These are phyloP conservation scores for Kwoniella sp. DNA, from an alignment of 768 basidiomycete species.

Conservation along the genomic window DNA sequence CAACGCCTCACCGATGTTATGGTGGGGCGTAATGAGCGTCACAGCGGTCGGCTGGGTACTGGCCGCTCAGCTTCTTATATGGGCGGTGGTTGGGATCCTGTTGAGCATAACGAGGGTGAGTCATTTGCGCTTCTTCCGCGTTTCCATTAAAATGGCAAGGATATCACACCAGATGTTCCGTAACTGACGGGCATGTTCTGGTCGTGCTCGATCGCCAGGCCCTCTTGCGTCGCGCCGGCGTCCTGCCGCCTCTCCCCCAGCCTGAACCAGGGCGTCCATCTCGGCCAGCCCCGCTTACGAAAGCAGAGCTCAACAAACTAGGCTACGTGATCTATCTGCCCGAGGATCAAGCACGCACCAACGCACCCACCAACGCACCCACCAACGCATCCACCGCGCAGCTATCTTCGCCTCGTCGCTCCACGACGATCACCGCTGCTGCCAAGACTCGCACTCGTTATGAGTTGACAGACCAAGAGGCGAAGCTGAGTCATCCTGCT, in stretches of 20 bases:
- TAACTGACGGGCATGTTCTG: constrained; percentile 10
- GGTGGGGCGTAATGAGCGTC: constrained; percentile 51
- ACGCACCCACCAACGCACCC: not conserved
- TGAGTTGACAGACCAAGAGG: not conserved
- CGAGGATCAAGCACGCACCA: not conserved
- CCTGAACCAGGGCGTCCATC: constrained; percentile 33
- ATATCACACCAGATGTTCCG: no score
- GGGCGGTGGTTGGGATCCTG: not conserved
- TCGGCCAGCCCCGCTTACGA: constrained; percentile 27
- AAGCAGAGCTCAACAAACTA: constrained; percentile 27
- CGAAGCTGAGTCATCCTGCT: constrained; percentile 27
- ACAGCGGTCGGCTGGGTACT: constrained; percentile 49
- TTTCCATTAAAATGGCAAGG: no score
- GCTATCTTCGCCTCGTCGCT: no score
- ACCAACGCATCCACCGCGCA: no score
- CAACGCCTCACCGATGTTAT: constrained; percentile 40
- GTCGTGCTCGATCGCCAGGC: no score
- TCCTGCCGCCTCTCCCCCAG: constrained; percentile 26
- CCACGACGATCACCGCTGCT: no score
- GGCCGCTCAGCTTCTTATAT: constrained; percentile 38
- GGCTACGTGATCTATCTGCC: constrained; percentile 36
- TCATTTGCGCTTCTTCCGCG: not conserved
- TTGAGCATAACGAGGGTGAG: constrained; percentile 41
- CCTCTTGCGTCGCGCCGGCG: constrained; percentile 25
- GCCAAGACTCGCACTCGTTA: no score